A percentile compares a stretch with the other conserved stretches of the same genome.
phyloP scores from a whole-genome alignment of 2,329 filamentous ascomycete genomes.

The Sarocladium kiliense region DNA sequence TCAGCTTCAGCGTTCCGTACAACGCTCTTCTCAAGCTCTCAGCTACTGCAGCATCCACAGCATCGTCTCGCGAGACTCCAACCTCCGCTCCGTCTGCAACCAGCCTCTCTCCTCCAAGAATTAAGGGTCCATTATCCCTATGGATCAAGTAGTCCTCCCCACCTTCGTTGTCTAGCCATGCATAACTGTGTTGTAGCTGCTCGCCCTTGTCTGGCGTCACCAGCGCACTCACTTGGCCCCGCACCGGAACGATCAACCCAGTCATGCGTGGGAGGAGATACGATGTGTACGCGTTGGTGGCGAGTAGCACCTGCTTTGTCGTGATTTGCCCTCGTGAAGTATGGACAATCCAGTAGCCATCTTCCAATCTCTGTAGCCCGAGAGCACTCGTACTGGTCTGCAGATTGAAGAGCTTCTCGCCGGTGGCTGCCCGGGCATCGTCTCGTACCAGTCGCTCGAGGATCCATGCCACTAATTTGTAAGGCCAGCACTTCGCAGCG shows the following conservation, averaged over 20 bases:
- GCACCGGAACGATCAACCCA: conserved; percentile 69
- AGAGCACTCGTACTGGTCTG: conserved; percentile 68
- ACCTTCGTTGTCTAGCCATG: conserved; percentile 43
- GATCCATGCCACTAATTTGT: conserved; percentile 73
- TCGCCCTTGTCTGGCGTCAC: conserved; percentile 41
- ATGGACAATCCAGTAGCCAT: conserved; percentile 50
- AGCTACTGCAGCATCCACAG: conserved; percentile 51
- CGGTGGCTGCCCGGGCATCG: conserved; percentile 16
- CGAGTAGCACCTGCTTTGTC: conserved; percentile 63
- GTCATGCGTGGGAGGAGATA: conserved; percentile 64
- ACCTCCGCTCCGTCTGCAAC: conserved; percentile 40
- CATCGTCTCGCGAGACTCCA: conserved; percentile 55
- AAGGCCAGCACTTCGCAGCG: conserved; percentile 73
- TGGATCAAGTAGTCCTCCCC: conserved; percentile 65
- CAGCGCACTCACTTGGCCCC: conserved; percentile 68
- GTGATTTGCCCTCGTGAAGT: conserved; percentile 65
- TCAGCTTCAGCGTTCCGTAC: conserved; percentile 35
- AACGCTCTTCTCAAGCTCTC: conserved; percentile 48
- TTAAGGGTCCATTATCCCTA: conserved; percentile 50
- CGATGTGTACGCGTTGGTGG: conserved; percentile 82
- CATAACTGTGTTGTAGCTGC: conserved; percentile 53
- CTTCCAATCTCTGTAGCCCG: conserved; percentile 31
- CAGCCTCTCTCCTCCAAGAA: conserved; percentile 66
- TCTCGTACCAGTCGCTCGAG: conserved; percentile 52
- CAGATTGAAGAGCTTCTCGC: conserved; percentile 53